phyloP scores from a whole-genome alignment of 345 rosid genomes.

The Salix exigua region DNA sequence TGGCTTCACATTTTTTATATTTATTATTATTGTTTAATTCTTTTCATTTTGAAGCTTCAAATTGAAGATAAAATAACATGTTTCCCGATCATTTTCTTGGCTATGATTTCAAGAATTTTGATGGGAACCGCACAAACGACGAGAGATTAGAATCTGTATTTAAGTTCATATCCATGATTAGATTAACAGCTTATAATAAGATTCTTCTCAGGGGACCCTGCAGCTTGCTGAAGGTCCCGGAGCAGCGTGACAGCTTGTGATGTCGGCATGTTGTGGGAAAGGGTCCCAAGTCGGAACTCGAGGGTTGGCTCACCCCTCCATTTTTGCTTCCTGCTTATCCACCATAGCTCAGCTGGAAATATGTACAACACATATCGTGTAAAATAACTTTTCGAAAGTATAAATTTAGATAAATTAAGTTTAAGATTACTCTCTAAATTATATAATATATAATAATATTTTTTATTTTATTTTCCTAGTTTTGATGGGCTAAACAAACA shows the following conservation, averaged over 20 bases:
- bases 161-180: not conserved
- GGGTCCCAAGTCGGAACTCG: constrained; percentile 10
- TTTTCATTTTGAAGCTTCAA: not conserved
- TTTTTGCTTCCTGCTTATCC: not conserved
- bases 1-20: not conserved
- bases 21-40: not conserved
- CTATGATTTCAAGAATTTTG: not conserved
- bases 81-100: not conserved
- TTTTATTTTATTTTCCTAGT: too few species aligned
- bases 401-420: too few species aligned
- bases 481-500: not conserved
- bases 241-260: constrained; percentile 12
- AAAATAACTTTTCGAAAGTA: too few species aligned
- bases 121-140: not conserved
- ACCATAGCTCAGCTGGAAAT: not conserved
- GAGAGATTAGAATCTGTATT: not conserved
- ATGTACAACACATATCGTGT: too few species aligned
- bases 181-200: not conserved
- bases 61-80: not conserved
- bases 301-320: not conserved
- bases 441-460: too few species aligned
- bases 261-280: constrained; percentile 17
- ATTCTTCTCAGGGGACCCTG: constrained; percentile 19
- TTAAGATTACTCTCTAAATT: too few species aligned
- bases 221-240: constrained; percentile 3